These are phyloP conservation scores for Colletotrichum sp. DNA, from an alignment of 2,329 filamentous ascomycete genomes.

Conservation along the genomic window DNA sequence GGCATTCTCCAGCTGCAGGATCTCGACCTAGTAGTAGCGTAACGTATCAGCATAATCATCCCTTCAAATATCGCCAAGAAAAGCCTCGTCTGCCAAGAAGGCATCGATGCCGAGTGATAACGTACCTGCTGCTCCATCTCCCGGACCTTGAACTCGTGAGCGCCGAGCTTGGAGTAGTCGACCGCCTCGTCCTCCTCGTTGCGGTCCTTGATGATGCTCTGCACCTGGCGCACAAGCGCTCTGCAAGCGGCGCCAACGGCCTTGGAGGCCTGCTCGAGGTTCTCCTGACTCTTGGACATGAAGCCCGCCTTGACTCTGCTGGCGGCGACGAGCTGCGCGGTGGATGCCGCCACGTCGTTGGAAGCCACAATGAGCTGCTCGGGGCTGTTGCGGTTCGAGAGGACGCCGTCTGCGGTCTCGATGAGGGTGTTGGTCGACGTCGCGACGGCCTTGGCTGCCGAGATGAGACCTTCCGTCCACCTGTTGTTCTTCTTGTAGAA, in stretches of 20 bases:
- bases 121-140: conserved; percentile 99
- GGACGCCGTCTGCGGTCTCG: conserved; percentile 95
- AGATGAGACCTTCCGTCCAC: conserved; percentile 98
- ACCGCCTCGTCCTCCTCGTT: conserved; percentile 79
- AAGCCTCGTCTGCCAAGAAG: neutral
- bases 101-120: neutral
- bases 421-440: conserved; percentile 94
- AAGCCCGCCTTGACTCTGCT: conserved; percentile 96
- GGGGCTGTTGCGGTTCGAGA: conserved; percentile 88
- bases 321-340: conserved; percentile 94
- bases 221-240: conserved; percentile 88
- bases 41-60: neutral
- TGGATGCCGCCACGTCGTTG: conserved; percentile 95
- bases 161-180: conserved; percentile 87
- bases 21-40: conserved; percentile 76
- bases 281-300: conserved; percentile 96
- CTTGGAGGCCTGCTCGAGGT: conserved; percentile 88
- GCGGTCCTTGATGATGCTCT: conserved; percentile 89
- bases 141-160: conserved; percentile 96
- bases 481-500: conserved; percentile 99
- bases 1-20: conserved; percentile 90
- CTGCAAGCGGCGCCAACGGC: conserved; percentile 90
- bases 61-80: neutral
- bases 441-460: conserved; percentile 94
- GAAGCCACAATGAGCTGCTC: conserved; percentile 98